Evolutionary conservation across 2,329 filamentous ascomycete species (phyloP).

Genomic region (Clathrospora elynae): DNA sequence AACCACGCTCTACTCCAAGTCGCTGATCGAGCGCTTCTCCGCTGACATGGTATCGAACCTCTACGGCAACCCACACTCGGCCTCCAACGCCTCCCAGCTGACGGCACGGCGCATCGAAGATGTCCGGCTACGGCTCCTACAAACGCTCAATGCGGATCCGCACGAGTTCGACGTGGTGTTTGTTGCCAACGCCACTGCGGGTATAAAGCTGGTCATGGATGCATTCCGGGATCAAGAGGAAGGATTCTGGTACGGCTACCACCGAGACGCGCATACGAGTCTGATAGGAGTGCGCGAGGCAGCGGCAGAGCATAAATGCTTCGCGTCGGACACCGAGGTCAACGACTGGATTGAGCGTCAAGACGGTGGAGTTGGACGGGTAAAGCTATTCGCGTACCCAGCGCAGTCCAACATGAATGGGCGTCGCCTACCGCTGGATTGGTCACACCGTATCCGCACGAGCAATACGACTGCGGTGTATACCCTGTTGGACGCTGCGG

Average conservation of each 20-base stretch:
- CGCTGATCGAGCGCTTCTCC: conserved; percentile 78
- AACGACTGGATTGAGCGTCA: conserved; percentile 64
- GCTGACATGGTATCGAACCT: conserved; percentile 77
- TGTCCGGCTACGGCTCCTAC: conserved; percentile 70
- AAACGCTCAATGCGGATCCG: conserved; percentile 81
- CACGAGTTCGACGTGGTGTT: conserved; percentile 86
- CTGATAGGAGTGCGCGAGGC: conserved; percentile 78
- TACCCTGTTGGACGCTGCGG: conserved; percentile 83
- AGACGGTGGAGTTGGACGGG: conserved; percentile 23
- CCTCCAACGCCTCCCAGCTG: conserved; percentile 77
- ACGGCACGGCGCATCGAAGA: conserved; percentile 77
- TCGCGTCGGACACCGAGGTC: conserved; percentile 67
- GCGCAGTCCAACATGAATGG: conserved; percentile 95
- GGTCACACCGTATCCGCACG: conserved; percentile 61
- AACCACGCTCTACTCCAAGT: conserved; percentile 82
- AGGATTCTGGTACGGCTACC: conserved; percentile 85
- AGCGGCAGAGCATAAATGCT: conserved; percentile 67
- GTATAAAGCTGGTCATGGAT: conserved; percentile 84
- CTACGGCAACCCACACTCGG: conserved; percentile 91
- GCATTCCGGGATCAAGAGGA: conserved; percentile 68
- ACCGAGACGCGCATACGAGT: conserved; percentile 84
- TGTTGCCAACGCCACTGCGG: conserved; percentile 89
- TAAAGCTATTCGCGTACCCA: conserved; percentile 75
- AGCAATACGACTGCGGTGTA: conserved; percentile 53
- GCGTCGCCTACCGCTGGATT: conserved; percentile 71